A percentile compares a stretch with the other conserved stretches of the same genome.
Evolutionary conservation across 345 rosid species (phyloP).

Genomic region (Pistacia atlantica): DNA sequence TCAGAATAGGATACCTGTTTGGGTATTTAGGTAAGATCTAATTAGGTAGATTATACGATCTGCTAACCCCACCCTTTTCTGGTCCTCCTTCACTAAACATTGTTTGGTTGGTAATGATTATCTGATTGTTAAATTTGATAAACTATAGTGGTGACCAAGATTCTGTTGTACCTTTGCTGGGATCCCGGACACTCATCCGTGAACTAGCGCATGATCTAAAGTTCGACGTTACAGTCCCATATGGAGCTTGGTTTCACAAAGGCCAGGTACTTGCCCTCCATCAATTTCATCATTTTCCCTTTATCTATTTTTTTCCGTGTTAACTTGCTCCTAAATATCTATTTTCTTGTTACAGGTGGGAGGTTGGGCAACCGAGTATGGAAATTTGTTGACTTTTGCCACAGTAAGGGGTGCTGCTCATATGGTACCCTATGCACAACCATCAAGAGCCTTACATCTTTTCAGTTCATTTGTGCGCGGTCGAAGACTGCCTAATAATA

Average conservation of each 20-base stretch:
- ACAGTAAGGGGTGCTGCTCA: conserved; percentile 91
- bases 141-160: conserved; percentile 82
- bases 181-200: conserved; percentile 73
- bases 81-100: neutral
- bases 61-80: neutral
- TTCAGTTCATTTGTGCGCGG: conserved; percentile 71
- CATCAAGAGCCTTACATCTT: conserved; percentile 81
- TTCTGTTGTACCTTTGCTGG: conserved; percentile 77
- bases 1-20: conserved; percentile 59
- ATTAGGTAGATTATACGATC: neutral
- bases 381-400: conserved; percentile 70
- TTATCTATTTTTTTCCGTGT: neutral
- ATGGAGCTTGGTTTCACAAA: conserved; percentile 91
- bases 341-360: conserved; percentile 53
- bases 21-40: conserved; percentile 72
- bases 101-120: neutral
- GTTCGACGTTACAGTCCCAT: conserved; percentile 65
- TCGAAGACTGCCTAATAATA: conserved; percentile 60
- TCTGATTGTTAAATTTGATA: neutral
- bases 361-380: conserved; percentile 86
- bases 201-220: conserved; percentile 75
- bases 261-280: conserved; percentile 56
- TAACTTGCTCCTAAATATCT: neutral
- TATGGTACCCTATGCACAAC: conserved; percentile 95
- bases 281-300: neutral